phyloP scores from a whole-genome alignment of 495 filamentous ascomycete species.

The Platismatia glauca region DNA sequence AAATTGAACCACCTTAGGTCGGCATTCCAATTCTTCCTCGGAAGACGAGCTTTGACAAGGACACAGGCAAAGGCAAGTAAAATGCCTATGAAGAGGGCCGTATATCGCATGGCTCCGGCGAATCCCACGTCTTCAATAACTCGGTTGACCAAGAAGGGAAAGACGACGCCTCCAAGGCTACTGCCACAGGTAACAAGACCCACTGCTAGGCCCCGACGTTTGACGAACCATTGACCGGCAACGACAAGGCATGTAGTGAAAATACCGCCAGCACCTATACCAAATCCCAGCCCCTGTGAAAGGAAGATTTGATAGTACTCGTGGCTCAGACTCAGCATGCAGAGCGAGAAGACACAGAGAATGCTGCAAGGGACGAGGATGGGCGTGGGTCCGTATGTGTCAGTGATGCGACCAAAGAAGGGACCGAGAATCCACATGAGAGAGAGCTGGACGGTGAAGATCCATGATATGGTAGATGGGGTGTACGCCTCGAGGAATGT shows the following conservation, averaged over 20 bases:
- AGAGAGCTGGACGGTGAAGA: slow-evolving; percentile 30
- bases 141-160: slow-evolving; percentile 28
- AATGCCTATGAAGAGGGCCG: slow-evolving; percentile 30
- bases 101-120: slow-evolving; percentile 24
- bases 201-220: slow-evolving; percentile 25
- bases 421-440: slow-evolving; percentile 30
- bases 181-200: slow-evolving; percentile 29
- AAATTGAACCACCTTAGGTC: slow-evolving; percentile 28
- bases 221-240: slow-evolving; percentile 28
- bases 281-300: slow-evolving; percentile 32
- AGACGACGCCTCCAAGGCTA: slow-evolving; percentile 33
- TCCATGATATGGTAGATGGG: slow-evolving; percentile 31
- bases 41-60: slow-evolving; percentile 24
- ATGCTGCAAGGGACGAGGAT: slow-evolving; percentile 25
- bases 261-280: slow-evolving; percentile 30
- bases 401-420: slow-evolving; percentile 29
- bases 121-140: slow-evolving; percentile 24
- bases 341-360: slow-evolving; percentile 27
- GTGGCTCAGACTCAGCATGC: slow-evolving; percentile 29
- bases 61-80: slow-evolving; percentile 22
- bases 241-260: slow-evolving; percentile 27
- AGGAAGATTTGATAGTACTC: slow-evolving; percentile 32
- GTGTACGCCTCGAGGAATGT: slow-evolving; percentile 23
- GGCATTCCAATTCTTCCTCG: slow-evolving; percentile 27
- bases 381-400: slow-evolving; percentile 27